Conservation (phyloP, 2,329 filamentous ascomycete genomes). For the Pestalotiopsis sp. region DNA sequence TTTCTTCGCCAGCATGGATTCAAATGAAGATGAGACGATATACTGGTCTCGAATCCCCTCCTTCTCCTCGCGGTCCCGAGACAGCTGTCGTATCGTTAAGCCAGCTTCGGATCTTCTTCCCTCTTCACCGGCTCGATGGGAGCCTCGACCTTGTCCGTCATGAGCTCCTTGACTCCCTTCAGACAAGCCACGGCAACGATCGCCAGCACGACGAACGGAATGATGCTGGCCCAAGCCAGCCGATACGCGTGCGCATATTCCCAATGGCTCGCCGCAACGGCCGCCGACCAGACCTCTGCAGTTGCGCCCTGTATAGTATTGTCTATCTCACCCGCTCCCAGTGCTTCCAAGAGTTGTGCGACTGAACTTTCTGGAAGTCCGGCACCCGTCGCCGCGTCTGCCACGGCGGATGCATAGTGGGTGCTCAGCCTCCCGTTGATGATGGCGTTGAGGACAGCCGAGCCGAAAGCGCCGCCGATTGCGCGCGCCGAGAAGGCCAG, state of each 20-base stretch:
- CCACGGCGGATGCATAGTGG: constrained; percentile 42
- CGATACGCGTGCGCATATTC: constrained; percentile 51
- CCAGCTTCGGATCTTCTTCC: background rate
- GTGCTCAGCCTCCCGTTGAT: constrained; percentile 47
- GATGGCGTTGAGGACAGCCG: constrained; percentile 53
- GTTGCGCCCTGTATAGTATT: constrained; percentile 38
- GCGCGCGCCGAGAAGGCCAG: constrained; percentile 55
- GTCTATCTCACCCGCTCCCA: constrained; percentile 35
- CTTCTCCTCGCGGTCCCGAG: background rate
- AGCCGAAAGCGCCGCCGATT: constrained; percentile 55
- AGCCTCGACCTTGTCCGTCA: constrained; percentile 57
- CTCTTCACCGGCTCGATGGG: constrained; percentile 44
- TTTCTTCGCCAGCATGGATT: too few relatives aligned
- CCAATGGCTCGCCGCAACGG: constrained; percentile 41
- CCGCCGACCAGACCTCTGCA: constrained; percentile 37
- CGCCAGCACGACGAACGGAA: constrained; percentile 54
- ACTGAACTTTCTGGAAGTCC: constrained; percentile 43
- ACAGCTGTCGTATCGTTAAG: background rate
- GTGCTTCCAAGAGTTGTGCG: constrained; percentile 38
- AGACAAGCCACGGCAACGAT: constrained; percentile 44
- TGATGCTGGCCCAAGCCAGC: constrained; percentile 51
- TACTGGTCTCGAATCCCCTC: too few relatives aligned
- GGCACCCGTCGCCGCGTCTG: constrained; percentile 41
- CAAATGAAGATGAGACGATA: too few relatives aligned
- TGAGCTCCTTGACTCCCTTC: constrained; percentile 51